A percentile compares a stretch with the other conserved stretches of the same genome.
These are phyloP conservation scores for Leccinum incarnatum DNA, from an alignment of 768 basidiomycete genomes.

Conservation along the genomic window DNA sequence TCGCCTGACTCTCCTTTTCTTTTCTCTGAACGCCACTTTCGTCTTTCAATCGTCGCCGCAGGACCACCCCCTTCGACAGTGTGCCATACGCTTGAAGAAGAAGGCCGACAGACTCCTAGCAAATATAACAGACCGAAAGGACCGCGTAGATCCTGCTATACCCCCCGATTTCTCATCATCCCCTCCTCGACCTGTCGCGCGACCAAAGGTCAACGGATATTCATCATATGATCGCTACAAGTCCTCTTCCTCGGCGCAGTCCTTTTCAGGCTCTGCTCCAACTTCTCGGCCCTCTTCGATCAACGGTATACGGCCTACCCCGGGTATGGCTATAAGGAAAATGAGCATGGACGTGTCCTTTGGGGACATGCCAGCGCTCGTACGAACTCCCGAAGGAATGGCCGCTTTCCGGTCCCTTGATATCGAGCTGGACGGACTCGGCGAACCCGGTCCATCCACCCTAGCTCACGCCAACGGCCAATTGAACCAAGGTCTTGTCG, in stretches of 20 bases:
- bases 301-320: conserved; percentile 19
- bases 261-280: conserved; percentile 2
- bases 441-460: conserved; percentile 34
- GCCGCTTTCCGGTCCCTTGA: conserved; percentile 60
- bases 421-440: conserved; percentile 41
- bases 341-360: conserved; percentile 48
- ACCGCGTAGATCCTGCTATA: conserved; percentile 69
- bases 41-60: conserved; percentile 31
- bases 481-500: conserved; percentile 14
- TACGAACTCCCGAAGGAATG: conserved; percentile 78
- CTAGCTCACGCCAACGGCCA: conserved; percentile 34
- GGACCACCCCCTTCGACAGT: conserved; percentile 86
- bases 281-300: conserved; percentile 8
- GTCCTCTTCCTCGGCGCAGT: conserved; percentile 23
- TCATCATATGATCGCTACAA: conserved; percentile 23
- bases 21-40: not conserved
- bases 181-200: conserved; percentile 29
- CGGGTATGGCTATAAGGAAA: conserved; percentile 12
- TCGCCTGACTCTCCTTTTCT: not conserved
- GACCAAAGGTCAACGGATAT: conserved; percentile 46
- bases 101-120: conserved; percentile 86
- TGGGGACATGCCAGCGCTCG: conserved; percentile 62
- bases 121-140: conserved; percentile 86
- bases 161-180: conserved; percentile 44
- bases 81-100: conserved; percentile 73